Conservation (phyloP, 768 basidiomycete species). For the Termitomyces eurrhizus region DNA sequence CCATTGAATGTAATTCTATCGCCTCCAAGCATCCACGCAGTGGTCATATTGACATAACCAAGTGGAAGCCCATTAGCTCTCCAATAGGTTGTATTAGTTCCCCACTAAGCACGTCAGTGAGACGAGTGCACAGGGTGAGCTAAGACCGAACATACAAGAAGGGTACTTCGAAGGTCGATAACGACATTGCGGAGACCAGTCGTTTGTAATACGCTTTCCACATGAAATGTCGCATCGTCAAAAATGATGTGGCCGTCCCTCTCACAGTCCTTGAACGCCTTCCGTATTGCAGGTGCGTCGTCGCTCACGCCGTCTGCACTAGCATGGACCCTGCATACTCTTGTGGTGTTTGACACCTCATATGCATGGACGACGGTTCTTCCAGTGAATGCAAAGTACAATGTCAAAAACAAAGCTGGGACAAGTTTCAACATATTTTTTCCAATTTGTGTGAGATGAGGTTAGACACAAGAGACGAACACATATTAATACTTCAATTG, state of each 20-base stretch:
- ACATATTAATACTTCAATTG: background rate
- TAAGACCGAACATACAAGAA: constrained; percentile 24
- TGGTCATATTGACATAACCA: constrained; percentile 33
- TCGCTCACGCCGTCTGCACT: constrained; percentile 19
- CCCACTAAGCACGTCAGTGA: constrained; percentile 20
- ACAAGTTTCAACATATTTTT: background rate
- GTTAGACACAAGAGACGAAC: background rate
- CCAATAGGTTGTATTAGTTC: constrained; percentile 35
- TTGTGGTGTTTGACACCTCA: background rate
- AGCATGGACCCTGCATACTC: constrained; percentile 18
- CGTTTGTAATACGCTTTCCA: constrained; percentile 28
- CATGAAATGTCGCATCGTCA: constrained; percentile 28
- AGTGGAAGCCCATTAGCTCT: constrained; percentile 27
- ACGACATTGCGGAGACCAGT: constrained; percentile 28
- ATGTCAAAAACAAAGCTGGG: background rate
- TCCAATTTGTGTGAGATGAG: background rate
- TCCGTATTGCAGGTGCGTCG: constrained; percentile 22
- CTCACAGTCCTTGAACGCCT: constrained; percentile 15
- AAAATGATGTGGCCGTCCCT: constrained; percentile 23
- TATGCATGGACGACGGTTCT: background rate
- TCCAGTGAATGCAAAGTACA: background rate
- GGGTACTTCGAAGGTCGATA: constrained; percentile 30
- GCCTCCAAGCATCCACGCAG: constrained; percentile 35
- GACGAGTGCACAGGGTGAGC: background rate
- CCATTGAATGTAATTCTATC: constrained; percentile 25